Evolutionary conservation across 1,284 basidiomycete species (phyloP).

Genomic region (Microbotryomycetes sp.): DNA sequence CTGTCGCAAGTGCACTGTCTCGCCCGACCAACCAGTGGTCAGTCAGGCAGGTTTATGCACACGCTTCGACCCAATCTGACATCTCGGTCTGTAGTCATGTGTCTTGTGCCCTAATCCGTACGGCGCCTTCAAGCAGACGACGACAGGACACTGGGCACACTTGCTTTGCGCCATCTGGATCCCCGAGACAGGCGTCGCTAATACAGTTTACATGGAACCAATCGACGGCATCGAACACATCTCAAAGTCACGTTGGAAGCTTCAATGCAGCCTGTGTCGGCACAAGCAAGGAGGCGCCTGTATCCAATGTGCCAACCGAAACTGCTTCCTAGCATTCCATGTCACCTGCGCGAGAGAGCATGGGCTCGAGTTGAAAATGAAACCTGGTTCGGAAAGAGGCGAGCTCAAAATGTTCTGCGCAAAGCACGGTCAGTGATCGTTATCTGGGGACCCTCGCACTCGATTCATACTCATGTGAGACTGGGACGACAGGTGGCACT

Average conservation of each 20-base stretch:
- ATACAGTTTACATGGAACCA: slow-evolving; percentile 98
- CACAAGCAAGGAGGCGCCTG: slow-evolving; percentile 78
- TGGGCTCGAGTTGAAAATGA: slow-evolving; percentile 55
- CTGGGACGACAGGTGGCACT: too few species aligned
- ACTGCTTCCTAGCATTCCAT: slow-evolving; percentile 91
- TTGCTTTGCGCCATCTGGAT: slow-evolving; percentile 97
- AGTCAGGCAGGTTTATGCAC: slow-evolving; percentile 40
- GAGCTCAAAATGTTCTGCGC: slow-evolving; percentile 72
- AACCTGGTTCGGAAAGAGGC: slow-evolving; percentile 25
- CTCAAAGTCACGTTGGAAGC: slow-evolving; percentile 85
- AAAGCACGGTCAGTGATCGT: slow-evolving; percentile 60
- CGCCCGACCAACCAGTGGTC: slow-evolving; percentile 91
- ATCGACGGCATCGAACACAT: slow-evolving; percentile 84
- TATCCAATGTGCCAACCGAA: slow-evolving; percentile 89
- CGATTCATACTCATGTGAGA: not conserved
- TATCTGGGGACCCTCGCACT: not conserved
- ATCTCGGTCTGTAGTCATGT: slow-evolving; percentile 56
- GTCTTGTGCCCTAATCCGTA: slow-evolving; percentile 92
- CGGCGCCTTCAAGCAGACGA: slow-evolving; percentile 97
- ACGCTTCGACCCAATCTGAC: not conserved
- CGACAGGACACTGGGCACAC: slow-evolving; percentile 89
- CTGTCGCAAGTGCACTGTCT: slow-evolving; percentile 96
- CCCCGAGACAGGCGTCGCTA: slow-evolving; percentile 87
- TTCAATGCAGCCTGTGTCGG: slow-evolving; percentile 58
- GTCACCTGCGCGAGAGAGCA: slow-evolving; percentile 85